Evolutionary conservation across 306 rosid species (phyloP), one percentile per base, ranked within the genome.

Genomic region (Adenanthera pavonina): DNA sequence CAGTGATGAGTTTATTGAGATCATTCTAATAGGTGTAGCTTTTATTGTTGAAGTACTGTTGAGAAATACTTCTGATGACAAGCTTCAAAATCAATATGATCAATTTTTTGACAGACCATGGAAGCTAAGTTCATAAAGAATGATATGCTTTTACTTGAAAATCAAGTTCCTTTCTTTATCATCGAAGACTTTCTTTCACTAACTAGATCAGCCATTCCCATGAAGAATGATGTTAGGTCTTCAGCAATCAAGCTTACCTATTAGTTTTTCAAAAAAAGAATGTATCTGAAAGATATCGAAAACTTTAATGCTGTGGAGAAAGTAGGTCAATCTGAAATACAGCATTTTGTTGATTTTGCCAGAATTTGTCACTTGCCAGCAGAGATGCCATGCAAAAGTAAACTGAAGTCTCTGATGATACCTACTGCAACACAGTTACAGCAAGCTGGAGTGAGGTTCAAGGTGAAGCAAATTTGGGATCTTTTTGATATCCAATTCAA

Each of bases 361-460:
- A 47, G 81, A 47, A 2, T 41, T 0, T n/a, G 75, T 8, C 54
- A 80, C 69, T 33, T 56, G 49, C 79, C 71, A n/a, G 20, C 15
- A 1, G 68, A 47, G 34, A n/a, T 76, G 41, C 72, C 80, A 47
- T 16, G 10, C 15, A 46, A 30, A 7, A 9, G 48, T 57, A 33
- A 10, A 2, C 53, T 81, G 1, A 0, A 40, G 12, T 68, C 43
- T 54, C 2, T 75, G 17, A 56, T 65, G 57, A 7, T 70, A 8
- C 88, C 83, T 3, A 74, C 43, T 69, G 49, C 69, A 8, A 82
- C 86, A 19, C 61, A 84, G 9, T 71, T 84, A n/a, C 84, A 75
- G 60, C 64, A 34, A 8, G 84, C 86, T 1, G 86, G 86, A 9
- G 84, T 84, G n/a, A 78, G 71, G 76, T 81, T 87, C 61, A 48